Evolutionary conservation across 371 early-diverging fungal genomes (phyloP).

Genomic region (Mortierella sp.): DNA sequence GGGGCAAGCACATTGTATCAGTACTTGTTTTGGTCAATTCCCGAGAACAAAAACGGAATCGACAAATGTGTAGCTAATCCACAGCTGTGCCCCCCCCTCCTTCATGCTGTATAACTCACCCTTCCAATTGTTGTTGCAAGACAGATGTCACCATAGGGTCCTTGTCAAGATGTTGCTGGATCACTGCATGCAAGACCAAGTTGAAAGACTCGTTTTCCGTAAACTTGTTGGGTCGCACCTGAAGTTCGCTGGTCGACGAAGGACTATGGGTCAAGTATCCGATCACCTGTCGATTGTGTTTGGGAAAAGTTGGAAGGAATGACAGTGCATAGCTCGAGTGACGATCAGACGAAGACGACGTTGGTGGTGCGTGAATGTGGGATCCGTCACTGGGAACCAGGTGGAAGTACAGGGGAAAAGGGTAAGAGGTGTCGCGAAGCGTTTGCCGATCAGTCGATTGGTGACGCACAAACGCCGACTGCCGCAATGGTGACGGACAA

Average conservation of each 20-base stretch:
- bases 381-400: conserved; percentile 8
- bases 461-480: conserved; percentile 10
- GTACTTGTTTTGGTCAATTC: too few relatives aligned
- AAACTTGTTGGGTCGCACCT: conserved; percentile 31
- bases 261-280: conserved; percentile 25
- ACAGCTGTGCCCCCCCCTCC: too few relatives aligned
- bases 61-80: background rate
- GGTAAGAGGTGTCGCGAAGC: conserved; percentile 39
- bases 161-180: conserved; percentile 25
- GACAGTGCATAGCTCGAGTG: conserved; percentile 35
- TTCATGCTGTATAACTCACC: conserved; percentile 5
- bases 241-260: background rate
- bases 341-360: background rate
- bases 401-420: conserved; percentile 46
- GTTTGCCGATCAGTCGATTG: too few relatives aligned
- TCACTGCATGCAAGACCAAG: conserved; percentile 23
- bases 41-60: background rate
- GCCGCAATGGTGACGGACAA: conserved; percentile 8
- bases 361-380: background rate
- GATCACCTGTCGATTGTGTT: conserved; percentile 30
- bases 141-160: conserved; percentile 37
- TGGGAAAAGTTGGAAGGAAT: conserved; percentile 35
- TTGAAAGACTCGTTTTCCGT: conserved; percentile 49
- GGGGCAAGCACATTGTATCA: too few relatives aligned
- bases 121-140: conserved; percentile 48